phyloP scores from a whole-genome alignment of 164 flowering plant species.

The Sextonia rubra region DNA sequence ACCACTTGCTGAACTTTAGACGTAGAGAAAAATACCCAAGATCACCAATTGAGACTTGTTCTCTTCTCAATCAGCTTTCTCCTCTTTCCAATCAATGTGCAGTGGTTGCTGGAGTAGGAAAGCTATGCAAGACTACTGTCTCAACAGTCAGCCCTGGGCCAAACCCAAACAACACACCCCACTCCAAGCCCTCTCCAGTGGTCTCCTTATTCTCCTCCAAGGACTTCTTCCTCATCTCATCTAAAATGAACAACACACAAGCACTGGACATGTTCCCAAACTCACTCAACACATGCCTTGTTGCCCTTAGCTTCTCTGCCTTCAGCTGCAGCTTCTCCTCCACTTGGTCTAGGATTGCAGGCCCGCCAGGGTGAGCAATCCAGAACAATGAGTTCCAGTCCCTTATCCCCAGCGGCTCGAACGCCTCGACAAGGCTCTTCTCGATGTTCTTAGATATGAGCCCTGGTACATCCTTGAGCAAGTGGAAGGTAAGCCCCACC shows the following conservation, averaged over 20 bases:
- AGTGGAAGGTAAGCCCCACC: conserved; percentile 13
- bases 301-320: conserved; percentile 12
- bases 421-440: conserved; percentile 9
- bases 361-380: conserved; percentile 15
- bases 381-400: conserved; percentile 19
- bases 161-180: conserved; percentile 19
- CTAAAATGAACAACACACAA: conserved; percentile 12
- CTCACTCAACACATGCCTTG: conserved; percentile 11
- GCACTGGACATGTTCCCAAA: conserved; percentile 21
- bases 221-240: conserved; percentile 16
- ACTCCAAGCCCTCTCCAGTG: conserved; percentile 17
- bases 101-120: background rate
- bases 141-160: conserved; percentile 20
- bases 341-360: conserved; percentile 13
- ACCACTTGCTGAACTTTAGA: too few relatives aligned
- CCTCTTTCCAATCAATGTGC: too few relatives aligned
- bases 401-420: conserved; percentile 10
- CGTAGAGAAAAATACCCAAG: too few relatives aligned
- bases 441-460: conserved; percentile 15
- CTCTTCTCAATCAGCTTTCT: too few relatives aligned
- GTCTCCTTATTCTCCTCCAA: conserved; percentile 11
- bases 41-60: too few relatives aligned
- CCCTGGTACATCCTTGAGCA: conserved; percentile 14
- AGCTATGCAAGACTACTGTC: conserved; percentile 16
- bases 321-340: conserved; percentile 9